These are phyloP conservation scores for Mucor irregularis DNA, from an alignment of 371 early-diverging fungal species.

Conservation along the genomic window DNA sequence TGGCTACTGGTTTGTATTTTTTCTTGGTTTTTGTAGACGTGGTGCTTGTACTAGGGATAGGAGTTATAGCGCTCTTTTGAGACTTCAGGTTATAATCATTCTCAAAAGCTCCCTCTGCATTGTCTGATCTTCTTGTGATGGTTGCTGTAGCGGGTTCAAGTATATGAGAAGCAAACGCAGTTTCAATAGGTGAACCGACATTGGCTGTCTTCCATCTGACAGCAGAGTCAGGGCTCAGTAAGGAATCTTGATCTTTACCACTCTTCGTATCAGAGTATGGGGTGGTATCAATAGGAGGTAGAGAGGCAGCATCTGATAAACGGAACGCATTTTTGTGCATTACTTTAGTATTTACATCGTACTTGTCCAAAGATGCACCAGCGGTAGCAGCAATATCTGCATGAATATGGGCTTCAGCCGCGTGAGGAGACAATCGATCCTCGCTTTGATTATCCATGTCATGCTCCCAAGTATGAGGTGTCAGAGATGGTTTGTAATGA, in stretches of 20 bases:
- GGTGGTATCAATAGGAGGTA: constrained; percentile 17
- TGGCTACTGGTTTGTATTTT: neutral
- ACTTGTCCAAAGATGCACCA: too few species aligned
- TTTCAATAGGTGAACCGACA: constrained; percentile 33
- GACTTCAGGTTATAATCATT: neutral
- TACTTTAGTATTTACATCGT: neutral
- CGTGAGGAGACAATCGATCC: neutral
- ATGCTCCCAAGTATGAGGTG: constrained; percentile 1
- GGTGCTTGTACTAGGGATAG: neutral
- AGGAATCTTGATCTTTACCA: neutral
- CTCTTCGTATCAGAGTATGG: neutral
- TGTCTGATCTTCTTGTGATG: constrained; percentile 12
- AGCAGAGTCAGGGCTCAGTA: constrained; percentile 16
- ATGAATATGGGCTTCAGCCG: neutral
- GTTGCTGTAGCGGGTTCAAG: constrained; percentile 24
- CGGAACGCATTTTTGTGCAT: constrained; percentile 15
- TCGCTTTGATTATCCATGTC: neutral
- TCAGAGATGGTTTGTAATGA: constrained; percentile 12
- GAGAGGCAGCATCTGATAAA: constrained; percentile 10
- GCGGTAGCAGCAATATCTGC: too few species aligned
- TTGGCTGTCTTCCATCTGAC: constrained; percentile 36
- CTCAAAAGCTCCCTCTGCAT: neutral
- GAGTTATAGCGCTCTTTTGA: neutral
- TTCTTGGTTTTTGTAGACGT: neutral
- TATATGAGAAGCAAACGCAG: constrained; percentile 17